Evolutionary conservation across 768 basidiomycete species (phyloP).

Genomic region (Scleroderma bovista): DNA sequence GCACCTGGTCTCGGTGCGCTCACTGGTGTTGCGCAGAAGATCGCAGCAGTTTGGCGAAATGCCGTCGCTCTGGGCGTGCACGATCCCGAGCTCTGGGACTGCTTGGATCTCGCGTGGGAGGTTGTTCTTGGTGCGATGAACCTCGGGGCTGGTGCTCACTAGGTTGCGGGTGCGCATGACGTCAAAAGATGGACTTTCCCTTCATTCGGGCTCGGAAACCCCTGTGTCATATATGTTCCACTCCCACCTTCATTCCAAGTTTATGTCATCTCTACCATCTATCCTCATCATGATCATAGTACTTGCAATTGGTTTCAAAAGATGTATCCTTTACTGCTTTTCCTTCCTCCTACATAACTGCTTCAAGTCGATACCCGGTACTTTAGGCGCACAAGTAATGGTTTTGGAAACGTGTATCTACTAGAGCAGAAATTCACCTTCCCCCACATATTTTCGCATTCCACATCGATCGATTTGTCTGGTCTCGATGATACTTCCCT

Average conservation of each 20-base stretch:
- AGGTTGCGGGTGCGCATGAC: neutral
- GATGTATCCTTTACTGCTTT: slow-evolving; percentile 23
- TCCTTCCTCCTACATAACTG: slow-evolving; percentile 2
- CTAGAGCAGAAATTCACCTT: slow-evolving; percentile 11
- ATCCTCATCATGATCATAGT: slow-evolving; percentile 10
- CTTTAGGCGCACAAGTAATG: slow-evolving; percentile 24
- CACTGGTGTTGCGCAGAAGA: slow-evolving; percentile 39
- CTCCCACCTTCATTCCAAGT: slow-evolving; percentile 23
- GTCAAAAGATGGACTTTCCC: neutral
- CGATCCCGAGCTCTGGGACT: slow-evolving; percentile 61
- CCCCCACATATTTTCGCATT: neutral
- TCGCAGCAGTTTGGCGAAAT: slow-evolving; percentile 72
- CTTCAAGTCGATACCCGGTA: slow-evolving; percentile 24
- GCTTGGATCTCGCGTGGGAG: slow-evolving; percentile 64
- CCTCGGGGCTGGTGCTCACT: slow-evolving; percentile 39
- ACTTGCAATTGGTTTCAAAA: slow-evolving; percentile 12
- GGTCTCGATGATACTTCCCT: too few species aligned
- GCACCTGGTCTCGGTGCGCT: slow-evolving; percentile 42
- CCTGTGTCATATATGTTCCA: slow-evolving; percentile 3
- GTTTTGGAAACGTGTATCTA: slow-evolving; percentile 25
- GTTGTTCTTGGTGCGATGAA: slow-evolving; percentile 57
- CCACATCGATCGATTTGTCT: too few species aligned
- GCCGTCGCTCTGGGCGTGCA: slow-evolving; percentile 63
- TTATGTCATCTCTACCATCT: slow-evolving; percentile 17
- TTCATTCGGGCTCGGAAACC: neutral